phyloP scores from a whole-genome alignment of 192 early-diverging fungal species.

The Coemansia sp. region DNA sequence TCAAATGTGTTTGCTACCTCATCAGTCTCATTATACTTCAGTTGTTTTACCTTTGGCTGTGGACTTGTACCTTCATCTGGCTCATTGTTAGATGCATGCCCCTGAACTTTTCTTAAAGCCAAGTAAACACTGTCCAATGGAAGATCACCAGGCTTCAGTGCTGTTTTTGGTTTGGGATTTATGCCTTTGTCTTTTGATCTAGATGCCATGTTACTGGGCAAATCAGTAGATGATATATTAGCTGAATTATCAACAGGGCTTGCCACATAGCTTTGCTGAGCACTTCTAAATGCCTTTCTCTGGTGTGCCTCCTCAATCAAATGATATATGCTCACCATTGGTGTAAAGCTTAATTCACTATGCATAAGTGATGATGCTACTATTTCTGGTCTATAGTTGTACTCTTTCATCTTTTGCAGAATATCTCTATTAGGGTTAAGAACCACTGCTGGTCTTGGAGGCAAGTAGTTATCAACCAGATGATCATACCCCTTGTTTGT shows the following conservation, averaged over 20 bases:
- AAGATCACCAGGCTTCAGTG: neutral
- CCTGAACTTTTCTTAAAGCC: no score
- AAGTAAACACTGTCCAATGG: no score
- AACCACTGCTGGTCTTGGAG: constrained; percentile 54
- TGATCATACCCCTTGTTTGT: constrained; percentile 68
- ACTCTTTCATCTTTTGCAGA: constrained; percentile 49
- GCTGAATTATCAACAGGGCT: neutral
- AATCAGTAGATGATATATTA: no score
- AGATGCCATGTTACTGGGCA: no score
- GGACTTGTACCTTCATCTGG: no score
- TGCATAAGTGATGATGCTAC: constrained; percentile 37
- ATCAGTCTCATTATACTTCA: no score
- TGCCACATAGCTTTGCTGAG: constrained; percentile 42
- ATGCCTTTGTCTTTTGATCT: no score
- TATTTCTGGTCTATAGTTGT: constrained; percentile 34
- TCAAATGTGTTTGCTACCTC: neutral
- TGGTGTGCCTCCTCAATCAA: constrained; percentile 44
- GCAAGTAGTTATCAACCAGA: constrained; percentile 66
- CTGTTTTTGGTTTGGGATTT: no score
- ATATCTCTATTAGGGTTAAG: constrained; percentile 43
- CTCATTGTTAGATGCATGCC: no score
- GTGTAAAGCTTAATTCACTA: constrained; percentile 43
- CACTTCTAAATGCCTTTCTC: constrained; percentile 42
- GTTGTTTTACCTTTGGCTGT: no score
- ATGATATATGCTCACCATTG: constrained; percentile 52